Conservation (phyloP, 139 green algal species). For the Zygnema circumcarinatum region DNA sequence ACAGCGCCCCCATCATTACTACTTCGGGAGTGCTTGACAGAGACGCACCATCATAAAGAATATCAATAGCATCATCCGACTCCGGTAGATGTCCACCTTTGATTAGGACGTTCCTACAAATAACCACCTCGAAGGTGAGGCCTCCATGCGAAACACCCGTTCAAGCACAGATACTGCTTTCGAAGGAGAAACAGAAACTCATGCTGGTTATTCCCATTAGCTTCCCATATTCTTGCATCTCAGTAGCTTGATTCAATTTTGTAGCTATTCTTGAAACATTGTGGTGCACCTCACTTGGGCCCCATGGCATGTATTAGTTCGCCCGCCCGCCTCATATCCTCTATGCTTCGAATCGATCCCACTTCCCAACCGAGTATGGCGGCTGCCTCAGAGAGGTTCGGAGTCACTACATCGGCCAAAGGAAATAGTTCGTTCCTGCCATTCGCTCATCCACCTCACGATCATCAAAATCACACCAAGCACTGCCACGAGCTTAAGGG, state of each 20-base stretch:
- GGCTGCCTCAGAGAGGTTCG: constrained; percentile 90
- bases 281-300: constrained; percentile 38
- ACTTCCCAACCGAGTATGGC: constrained; percentile 75
- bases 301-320: constrained; percentile 27
- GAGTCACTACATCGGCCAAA: constrained; percentile 84
- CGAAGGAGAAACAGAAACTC: too few relatives aligned
- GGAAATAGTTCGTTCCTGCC: constrained; percentile 73
- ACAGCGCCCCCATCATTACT: too few relatives aligned
- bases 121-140: not conserved
- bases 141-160: not conserved
- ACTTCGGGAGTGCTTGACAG: too few relatives aligned
- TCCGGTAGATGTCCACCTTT: constrained; percentile 86
- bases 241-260: too few relatives aligned
- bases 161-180: too few relatives aligned
- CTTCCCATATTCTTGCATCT: too few relatives aligned
- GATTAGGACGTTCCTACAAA: constrained; percentile 75
- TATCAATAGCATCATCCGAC: constrained; percentile 68
- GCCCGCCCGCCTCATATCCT: constrained; percentile 39
- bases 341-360: not conserved
- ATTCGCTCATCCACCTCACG: not conserved
- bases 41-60: constrained; percentile 82
- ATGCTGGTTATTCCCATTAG: too few relatives aligned
- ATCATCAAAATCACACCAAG: too few relatives aligned
- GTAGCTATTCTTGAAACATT: too few relatives aligned
- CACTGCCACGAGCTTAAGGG: too few relatives aligned